Conservation (phyloP, 495 filamentous ascomycete species). For the Hypoxylon subgilvum region DNA sequence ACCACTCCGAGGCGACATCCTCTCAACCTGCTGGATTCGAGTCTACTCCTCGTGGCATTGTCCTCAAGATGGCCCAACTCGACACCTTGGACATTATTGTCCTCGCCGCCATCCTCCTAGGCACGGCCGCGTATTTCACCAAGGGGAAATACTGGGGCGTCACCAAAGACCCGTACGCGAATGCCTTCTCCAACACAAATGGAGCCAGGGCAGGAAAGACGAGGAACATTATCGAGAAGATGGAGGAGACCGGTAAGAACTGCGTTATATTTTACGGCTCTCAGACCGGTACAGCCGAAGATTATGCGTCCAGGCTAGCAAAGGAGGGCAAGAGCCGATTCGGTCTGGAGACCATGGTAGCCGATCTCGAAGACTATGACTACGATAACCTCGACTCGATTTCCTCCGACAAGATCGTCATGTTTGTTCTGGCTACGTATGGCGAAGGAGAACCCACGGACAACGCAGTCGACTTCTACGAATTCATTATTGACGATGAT, state of each 20-base stretch:
- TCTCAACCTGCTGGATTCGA: constrained; percentile 5
- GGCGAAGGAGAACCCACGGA: constrained; percentile 98
- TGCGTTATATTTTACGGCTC: constrained; percentile 98
- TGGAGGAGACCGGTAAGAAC: constrained; percentile 95
- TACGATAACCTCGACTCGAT: constrained; percentile 92
- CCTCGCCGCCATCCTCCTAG: constrained; percentile 80
- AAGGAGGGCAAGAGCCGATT: constrained; percentile 98
- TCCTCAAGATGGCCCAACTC: constrained; percentile 80
- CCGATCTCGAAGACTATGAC: constrained; percentile 97
- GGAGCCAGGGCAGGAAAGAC: constrained; percentile 84
- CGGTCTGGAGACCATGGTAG: constrained; percentile 97
- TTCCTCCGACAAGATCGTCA: constrained; percentile 85
- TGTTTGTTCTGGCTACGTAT: constrained; percentile 97
- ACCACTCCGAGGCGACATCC: constrained; percentile 6
- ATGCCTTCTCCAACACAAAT: constrained; percentile 68
- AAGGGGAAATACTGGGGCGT: constrained; percentile 92
- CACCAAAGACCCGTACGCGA: constrained; percentile 85
- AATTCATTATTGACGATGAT: constrained; percentile 86
- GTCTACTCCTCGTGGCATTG: constrained; percentile 25
- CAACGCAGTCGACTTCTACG: constrained; percentile 98
- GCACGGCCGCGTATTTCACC: constrained; percentile 93
- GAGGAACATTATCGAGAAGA: constrained; percentile 89
- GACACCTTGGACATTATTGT: constrained; percentile 94
- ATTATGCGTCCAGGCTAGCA: constrained; percentile 95
- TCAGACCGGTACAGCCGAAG: constrained; percentile 97